A percentile compares a stretch with the other conserved stretches of the same genome.
These are phyloP conservation scores for Elasticomyces elasticus DNA, from an alignment of 495 filamentous ascomycete genomes.

Conservation along the genomic window DNA sequence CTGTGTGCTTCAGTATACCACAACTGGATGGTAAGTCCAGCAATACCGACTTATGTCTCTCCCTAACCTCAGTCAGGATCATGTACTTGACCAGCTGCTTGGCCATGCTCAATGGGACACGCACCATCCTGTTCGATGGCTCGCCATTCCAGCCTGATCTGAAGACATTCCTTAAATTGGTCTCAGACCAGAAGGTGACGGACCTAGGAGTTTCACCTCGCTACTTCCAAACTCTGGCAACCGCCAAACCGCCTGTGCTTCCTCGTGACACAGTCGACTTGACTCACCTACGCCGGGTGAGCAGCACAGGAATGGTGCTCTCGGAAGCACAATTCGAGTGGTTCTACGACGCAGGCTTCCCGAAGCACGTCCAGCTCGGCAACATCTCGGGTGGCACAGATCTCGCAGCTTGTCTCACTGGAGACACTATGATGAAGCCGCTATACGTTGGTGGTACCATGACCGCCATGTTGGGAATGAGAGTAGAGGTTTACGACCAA, in stretches of 20 bases:
- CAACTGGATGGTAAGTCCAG: conserved; percentile 55
- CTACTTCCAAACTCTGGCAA: conserved; percentile 55
- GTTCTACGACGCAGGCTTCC: conserved; percentile 76
- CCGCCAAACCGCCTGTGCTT: conserved; percentile 43
- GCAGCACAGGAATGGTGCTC: conserved; percentile 69
- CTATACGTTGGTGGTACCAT: conserved; percentile 64
- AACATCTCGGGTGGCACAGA: conserved; percentile 77
- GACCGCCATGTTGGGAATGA: conserved; percentile 52
- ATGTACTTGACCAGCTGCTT: conserved; percentile 60
- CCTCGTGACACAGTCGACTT: conserved; percentile 55
- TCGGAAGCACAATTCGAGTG: conserved; percentile 63
- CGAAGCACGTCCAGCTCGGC: conserved; percentile 47
- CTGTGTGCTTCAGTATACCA: conserved; percentile 19
- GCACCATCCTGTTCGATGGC: conserved; percentile 63
- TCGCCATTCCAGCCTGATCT: conserved; percentile 62
- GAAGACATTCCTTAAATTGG: conserved; percentile 47
- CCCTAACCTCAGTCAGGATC: conserved; percentile 45
- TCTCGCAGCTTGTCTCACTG: conserved; percentile 60
- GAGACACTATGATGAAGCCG: conserved; percentile 58
- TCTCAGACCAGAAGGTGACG: conserved; percentile 47
- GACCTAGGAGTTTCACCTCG: conserved; percentile 62
- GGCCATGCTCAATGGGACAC: conserved; percentile 45
- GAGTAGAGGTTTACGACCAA: conserved; percentile 57
- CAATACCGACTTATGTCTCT: background rate
- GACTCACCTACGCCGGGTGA: conserved; percentile 46